Conservation (phyloP, 805 yeast species). For the Scheffersomyces lignosus region DNA sequence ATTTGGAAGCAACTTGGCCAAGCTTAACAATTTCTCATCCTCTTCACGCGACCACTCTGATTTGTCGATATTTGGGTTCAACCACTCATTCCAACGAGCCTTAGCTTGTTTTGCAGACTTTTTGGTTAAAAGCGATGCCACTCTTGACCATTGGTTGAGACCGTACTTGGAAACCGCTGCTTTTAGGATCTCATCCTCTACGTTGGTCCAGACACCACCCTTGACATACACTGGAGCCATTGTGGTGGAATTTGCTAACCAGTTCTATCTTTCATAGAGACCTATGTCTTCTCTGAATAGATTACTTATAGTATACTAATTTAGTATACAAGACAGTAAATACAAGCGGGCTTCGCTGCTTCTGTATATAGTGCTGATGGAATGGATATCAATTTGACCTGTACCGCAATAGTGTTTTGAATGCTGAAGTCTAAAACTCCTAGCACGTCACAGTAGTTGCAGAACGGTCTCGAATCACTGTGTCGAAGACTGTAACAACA, state of each 20-base stretch:
- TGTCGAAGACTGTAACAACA: too few species aligned
- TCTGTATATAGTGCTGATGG: too few species aligned
- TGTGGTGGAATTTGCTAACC: neutral
- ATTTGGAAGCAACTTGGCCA: slow-evolving; percentile 76
- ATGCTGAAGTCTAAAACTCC: too few species aligned
- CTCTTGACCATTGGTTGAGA: slow-evolving; percentile 90
- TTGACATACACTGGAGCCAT: slow-evolving; percentile 68
- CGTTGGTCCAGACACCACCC: slow-evolving; percentile 90
- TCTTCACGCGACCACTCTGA: slow-evolving; percentile 72
- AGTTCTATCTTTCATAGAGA: neutral
- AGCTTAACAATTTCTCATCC: slow-evolving; percentile 65
- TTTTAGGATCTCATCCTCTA: slow-evolving; percentile 79
- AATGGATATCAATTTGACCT: too few species aligned
- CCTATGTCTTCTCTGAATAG: too few species aligned
- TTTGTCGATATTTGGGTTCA: slow-evolving; percentile 70
- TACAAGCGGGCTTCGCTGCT: too few species aligned
- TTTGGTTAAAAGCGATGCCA: slow-evolving; percentile 78
- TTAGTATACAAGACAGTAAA: too few species aligned
- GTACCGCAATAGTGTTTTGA: too few species aligned
- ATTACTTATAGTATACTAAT: too few species aligned
- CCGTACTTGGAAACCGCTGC: slow-evolving; percentile 96
- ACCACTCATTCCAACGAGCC: slow-evolving; percentile 88
- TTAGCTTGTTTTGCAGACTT: slow-evolving; percentile 92
- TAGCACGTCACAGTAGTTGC: too few species aligned
- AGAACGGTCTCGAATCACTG: too few species aligned